A percentile compares a stretch with the other conserved stretches of the same genome.
phyloP scores from a whole-genome alignment of 2,329 filamentous ascomycete species.

The Aspergillus carbonarius region DNA sequence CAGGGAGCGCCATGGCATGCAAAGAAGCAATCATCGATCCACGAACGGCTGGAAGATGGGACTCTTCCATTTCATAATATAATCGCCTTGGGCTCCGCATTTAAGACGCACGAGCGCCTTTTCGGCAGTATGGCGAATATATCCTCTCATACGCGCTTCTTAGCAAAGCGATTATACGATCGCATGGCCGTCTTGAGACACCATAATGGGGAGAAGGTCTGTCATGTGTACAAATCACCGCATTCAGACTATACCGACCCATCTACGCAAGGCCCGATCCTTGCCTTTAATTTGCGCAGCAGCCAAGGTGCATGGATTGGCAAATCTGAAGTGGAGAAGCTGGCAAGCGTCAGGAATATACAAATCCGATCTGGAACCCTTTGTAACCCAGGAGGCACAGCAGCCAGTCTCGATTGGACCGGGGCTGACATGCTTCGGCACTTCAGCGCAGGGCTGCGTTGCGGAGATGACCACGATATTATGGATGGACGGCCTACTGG shows the following conservation, averaged over 20 bases:
- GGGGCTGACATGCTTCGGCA: slow-evolving; percentile 82
- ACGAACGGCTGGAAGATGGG: slow-evolving; percentile 85
- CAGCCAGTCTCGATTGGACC: slow-evolving; percentile 67
- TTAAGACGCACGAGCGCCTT: slow-evolving; percentile 66
- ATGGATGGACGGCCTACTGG: slow-evolving; percentile 84
- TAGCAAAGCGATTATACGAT: slow-evolving; percentile 60
- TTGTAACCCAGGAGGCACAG: slow-evolving; percentile 88
- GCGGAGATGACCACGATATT: slow-evolving; percentile 78
- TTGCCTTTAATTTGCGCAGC: slow-evolving; percentile 80
- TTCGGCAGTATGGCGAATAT: slow-evolving; percentile 71
- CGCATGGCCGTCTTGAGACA: slow-evolving; percentile 64
- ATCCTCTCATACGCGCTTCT: slow-evolving; percentile 66
- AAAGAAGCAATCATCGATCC: slow-evolving; percentile 67
- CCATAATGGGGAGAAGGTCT: slow-evolving; percentile 65
- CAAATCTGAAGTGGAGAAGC: slow-evolving; percentile 81
- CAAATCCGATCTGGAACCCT: slow-evolving; percentile 85
- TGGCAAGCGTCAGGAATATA: slow-evolving; percentile 74
- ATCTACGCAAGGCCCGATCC: slow-evolving; percentile 65
- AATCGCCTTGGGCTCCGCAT: slow-evolving; percentile 72
- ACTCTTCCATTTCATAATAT: slow-evolving; percentile 90
- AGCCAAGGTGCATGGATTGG: slow-evolving; percentile 71
- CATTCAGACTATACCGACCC: slow-evolving; percentile 45
- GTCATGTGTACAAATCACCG: slow-evolving; percentile 60
- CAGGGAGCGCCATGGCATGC: slow-evolving; percentile 81
- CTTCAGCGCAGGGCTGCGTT: slow-evolving; percentile 80